Evolutionary conservation across 257 asterid species (phyloP), one percentile per base, ranked within the genome.

Genomic region (Solanum tarijense): DNA sequence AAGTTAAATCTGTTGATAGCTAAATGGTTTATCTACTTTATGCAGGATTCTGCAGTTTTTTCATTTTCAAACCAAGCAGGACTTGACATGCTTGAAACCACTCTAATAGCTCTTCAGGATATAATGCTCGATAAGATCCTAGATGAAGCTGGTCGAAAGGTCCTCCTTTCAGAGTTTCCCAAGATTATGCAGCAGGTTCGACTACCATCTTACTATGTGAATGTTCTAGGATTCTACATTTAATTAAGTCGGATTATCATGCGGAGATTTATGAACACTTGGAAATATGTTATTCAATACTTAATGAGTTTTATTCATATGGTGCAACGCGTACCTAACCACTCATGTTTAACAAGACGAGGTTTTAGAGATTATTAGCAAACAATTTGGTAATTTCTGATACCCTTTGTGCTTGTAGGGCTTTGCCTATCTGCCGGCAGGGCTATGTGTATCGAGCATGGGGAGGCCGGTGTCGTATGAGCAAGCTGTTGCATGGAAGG

Each of bases 11-110:
- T 36, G 52, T 48, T 43, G 41, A 29, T 43, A 79, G 16, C 86
- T 48, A 82, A 82, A 36, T 23, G 83, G 25, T 74, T 48, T 82
- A 18, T 32, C 60, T 82, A 82, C 29, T 82, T 21, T 60, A 35
- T 92, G 86, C 94, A 96, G 99, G 97, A 97, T 35, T 94, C 97
- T 7, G 98, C 98, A 4, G 96, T 93, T 20, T 95, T 96, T 87
- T 93, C 97, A 20, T 96, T 96, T 79, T 96, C 98, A 27, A 96
- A 96, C 92, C 98, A 96, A 89, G 98, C 98, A 1, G 98, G 99
- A 9, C 98, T 96, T 1, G 98, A 96, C 95, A 93, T 96, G 99
- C 96, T 96, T n/a, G 99, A 96, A 89, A 95, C 99, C 1, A 96
- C 98, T 39, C 93, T 95, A 1, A 95, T 94, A 4, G 95, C 98